Conservation (phyloP, 2,329 filamentous ascomycete genomes). For the Fusarium multiceps region DNA sequence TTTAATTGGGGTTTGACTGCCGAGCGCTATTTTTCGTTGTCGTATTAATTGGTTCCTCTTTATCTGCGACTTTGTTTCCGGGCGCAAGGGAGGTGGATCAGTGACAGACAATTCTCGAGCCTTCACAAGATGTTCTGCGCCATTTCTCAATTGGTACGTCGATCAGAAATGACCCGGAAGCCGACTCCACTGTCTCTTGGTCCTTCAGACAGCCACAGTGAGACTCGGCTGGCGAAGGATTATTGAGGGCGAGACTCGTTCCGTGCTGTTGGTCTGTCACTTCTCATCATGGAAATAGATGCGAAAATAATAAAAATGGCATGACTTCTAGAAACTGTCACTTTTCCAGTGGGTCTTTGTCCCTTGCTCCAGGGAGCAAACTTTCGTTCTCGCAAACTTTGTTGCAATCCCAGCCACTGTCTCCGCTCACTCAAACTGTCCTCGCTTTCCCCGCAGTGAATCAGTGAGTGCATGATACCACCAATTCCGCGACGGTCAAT, state of each 20-base stretch:
- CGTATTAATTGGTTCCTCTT: neutral
- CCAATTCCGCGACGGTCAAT: neutral
- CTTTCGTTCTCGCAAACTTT: neutral
- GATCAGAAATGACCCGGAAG: neutral
- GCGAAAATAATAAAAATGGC: neutral
- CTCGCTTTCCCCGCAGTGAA: neutral
- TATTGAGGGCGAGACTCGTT: neutral
- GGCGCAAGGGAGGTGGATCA: neutral
- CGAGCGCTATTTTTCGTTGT: slow-evolving; percentile 4
- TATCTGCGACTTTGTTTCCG: neutral
- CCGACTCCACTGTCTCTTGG: neutral
- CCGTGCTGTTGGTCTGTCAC: neutral
- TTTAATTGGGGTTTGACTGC: neutral
- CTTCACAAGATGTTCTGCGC: neutral
- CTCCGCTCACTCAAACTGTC: neutral
- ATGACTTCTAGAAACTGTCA: neutral
- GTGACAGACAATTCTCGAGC: neutral
- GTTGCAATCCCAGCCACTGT: neutral
- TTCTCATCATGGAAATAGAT: neutral
- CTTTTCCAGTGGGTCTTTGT: neutral
- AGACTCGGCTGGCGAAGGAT: neutral
- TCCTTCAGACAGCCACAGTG: neutral
- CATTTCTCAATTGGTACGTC: neutral
- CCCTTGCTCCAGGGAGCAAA: neutral
- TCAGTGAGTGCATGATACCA: neutral